Percentiles rank a stretch among this genome's conserved stretches.
Conservation (phyloP, 1,284 basidiomycete genomes). For the Ceratorhiza oryzae-sativae region DNA sequence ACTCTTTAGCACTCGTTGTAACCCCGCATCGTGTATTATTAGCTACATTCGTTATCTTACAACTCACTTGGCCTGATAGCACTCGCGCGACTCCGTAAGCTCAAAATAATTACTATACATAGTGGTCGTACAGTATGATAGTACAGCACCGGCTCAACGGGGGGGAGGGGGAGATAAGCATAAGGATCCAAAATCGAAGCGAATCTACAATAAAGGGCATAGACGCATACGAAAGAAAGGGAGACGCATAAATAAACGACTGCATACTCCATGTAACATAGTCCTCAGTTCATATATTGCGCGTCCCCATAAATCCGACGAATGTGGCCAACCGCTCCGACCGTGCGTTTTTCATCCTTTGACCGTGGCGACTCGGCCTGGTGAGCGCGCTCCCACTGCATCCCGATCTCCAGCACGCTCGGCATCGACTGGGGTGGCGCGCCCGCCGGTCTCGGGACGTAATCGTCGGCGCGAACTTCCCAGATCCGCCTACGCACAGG, state of each 20-base stretch:
- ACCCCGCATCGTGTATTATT: conserved; percentile 17
- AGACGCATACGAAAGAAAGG: conserved; percentile 18
- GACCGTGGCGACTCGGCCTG: conserved; percentile 4
- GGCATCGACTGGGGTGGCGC: conserved; percentile 18
- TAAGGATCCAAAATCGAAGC: conserved; percentile 5
- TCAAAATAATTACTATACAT: conserved; percentile 12
- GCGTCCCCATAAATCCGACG: conserved; percentile 27
- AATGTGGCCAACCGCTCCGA: conserved; percentile 19
- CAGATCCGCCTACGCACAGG: conserved; percentile 25
- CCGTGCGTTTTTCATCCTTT: background rate
- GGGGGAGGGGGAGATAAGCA: background rate
- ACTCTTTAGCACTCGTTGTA: background rate
- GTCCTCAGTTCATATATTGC: conserved; percentile 34
- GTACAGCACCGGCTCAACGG: background rate
- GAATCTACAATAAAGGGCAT: conserved; percentile 31
- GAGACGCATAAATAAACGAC: background rate
- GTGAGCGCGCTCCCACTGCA: conserved; percentile 33
- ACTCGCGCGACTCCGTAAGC: background rate
- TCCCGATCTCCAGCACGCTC: conserved; percentile 37
- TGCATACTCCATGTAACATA: background rate
- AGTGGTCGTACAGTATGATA: conserved; percentile 1
- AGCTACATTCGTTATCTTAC: conserved; percentile 4
- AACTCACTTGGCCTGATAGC: background rate
- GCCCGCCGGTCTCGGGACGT: conserved; percentile 24
- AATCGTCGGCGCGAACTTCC: conserved; percentile 29